Conservation (phyloP, 306 rosid species). For the Vachellia collinsii region DNA sequence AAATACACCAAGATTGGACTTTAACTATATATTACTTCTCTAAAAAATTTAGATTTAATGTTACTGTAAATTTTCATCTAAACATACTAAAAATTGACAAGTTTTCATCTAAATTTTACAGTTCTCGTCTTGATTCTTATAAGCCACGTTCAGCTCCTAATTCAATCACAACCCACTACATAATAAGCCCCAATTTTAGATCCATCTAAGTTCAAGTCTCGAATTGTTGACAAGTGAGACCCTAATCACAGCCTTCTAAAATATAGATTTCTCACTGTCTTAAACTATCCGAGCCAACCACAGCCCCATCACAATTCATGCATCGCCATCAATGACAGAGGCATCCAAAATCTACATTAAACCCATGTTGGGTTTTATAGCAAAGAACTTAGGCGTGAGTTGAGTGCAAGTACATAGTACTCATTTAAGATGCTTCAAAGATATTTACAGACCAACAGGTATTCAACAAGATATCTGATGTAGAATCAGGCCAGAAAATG, state of each 20-base stretch:
- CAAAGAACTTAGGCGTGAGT: too few species aligned
- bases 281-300: not conserved
- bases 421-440: too few species aligned
- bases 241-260: not conserved
- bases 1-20: slow-evolving; percentile 33
- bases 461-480: too few species aligned
- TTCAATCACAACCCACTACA: not conserved
- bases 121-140: not conserved
- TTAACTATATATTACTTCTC: not conserved
- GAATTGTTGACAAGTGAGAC: not conserved
- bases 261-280: not conserved
- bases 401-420: too few species aligned
- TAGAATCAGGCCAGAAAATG: too few species aligned
- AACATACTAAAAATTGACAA: not conserved
- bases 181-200: not conserved
- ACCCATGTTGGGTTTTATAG: too few species aligned
- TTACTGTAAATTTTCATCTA: not conserved
- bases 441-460: too few species aligned
- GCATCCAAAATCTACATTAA: too few species aligned
- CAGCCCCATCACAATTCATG: not conserved
- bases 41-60: too few species aligned
- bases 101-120: not conserved
- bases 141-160: not conserved
- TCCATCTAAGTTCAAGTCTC: not conserved
- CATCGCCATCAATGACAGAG: not conserved